Evolutionary conservation across 2,329 filamentous ascomycete species (phyloP).

Genomic region (Xylaria sp.): DNA sequence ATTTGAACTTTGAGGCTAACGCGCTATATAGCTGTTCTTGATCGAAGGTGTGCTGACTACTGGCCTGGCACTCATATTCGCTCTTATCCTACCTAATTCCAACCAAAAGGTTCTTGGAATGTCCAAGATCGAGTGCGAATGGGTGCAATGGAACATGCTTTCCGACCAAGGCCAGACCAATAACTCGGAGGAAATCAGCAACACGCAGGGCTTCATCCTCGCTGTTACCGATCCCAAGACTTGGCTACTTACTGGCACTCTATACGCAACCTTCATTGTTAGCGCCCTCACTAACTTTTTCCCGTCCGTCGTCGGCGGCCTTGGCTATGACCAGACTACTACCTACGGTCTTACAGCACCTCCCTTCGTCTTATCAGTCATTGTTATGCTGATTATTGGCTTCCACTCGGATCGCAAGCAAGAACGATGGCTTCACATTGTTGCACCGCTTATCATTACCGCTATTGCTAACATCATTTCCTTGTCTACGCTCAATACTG

Average conservation of each 20-base stretch:
- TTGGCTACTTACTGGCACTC: constrained; percentile 52
- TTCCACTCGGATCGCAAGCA: constrained; percentile 48
- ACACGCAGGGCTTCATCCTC: constrained; percentile 46
- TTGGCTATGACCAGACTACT: constrained; percentile 55
- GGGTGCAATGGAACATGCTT: constrained; percentile 41
- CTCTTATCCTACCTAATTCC: constrained; percentile 40
- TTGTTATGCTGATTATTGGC: constrained; percentile 50
- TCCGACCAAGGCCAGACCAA: constrained; percentile 41
- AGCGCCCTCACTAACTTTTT: constrained; percentile 48
- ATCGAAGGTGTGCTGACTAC: constrained; percentile 41
- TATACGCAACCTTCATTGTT: constrained; percentile 48
- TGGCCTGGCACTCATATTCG: constrained; percentile 36
- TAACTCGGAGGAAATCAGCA: constrained; percentile 45
- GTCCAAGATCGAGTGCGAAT: constrained; percentile 40
- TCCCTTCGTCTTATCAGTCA: constrained; percentile 48
- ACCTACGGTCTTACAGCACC: constrained; percentile 43
- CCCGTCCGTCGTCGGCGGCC: constrained; percentile 55
- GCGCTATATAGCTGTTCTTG: constrained; percentile 34
- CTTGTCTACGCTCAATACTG: constrained; percentile 52
- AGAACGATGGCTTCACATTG: constrained; percentile 47
- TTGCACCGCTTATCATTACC: constrained; percentile 44
- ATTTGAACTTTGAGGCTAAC: neutral
- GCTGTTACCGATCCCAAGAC: constrained; percentile 51
- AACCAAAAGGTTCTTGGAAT: constrained; percentile 40
- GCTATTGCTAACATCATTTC: constrained; percentile 48